Evolutionary conservation across 2,329 filamentous ascomycete genomes (phyloP).

Genomic region (Thermoascus crustaceus): DNA sequence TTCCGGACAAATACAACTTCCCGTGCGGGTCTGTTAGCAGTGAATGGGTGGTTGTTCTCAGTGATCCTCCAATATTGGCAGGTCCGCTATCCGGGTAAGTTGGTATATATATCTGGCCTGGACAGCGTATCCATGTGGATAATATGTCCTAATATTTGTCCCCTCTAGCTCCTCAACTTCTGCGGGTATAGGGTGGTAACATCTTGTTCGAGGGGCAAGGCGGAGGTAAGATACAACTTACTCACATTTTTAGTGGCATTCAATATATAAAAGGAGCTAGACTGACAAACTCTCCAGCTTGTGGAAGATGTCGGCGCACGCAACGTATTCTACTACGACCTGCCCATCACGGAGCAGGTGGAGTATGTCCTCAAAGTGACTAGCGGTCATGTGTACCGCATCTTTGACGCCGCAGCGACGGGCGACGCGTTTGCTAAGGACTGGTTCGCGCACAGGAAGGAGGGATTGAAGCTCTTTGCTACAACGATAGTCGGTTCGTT

Average conservation of each 20-base stretch:
- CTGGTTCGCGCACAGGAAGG: slow-evolving; percentile 13
- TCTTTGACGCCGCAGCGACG: slow-evolving; percentile 24
- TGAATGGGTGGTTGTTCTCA: slow-evolving; percentile 27
- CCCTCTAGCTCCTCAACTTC: slow-evolving; percentile 19
- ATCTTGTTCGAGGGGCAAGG: slow-evolving; percentile 22
- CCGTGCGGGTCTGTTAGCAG: slow-evolving; percentile 10
- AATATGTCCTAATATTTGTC: too few species aligned
- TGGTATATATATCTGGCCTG: too few species aligned
- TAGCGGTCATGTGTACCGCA: slow-evolving; percentile 16
- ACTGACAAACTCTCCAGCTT: too few species aligned
- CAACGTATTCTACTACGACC: slow-evolving; percentile 24
- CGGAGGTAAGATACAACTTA: slow-evolving; percentile 15
- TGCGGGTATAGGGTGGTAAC: slow-evolving; percentile 24
- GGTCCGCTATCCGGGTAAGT: slow-evolving; percentile 17
- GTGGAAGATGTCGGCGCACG: slow-evolving; percentile 21
- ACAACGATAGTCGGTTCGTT: slow-evolving; percentile 10
- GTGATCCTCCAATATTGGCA: slow-evolving; percentile 25
- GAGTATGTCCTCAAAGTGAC: slow-evolving; percentile 18
- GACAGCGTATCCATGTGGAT: too few species aligned
- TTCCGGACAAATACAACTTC: slow-evolving; percentile 13
- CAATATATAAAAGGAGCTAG: too few species aligned
- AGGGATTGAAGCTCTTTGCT: slow-evolving; percentile 16
- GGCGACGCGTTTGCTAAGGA: slow-evolving; percentile 20
- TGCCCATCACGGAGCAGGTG: slow-evolving; percentile 17
- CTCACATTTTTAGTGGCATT: slow-evolving; percentile 1